Conservation (phyloP, 108 stramenopile species). For the Fragilariopsis cylindrus region DNA sequence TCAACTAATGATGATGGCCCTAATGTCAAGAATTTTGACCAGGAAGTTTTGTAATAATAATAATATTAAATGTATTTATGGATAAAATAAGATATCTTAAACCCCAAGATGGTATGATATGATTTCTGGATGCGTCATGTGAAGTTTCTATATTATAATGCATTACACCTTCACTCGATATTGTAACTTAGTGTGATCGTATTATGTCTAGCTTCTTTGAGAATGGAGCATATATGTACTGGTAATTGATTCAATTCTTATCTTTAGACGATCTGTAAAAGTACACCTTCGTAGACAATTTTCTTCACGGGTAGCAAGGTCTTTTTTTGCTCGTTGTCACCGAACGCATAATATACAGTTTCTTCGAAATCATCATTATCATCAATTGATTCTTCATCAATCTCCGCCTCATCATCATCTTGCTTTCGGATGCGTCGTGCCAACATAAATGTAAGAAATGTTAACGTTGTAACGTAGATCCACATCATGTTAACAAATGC, state of each 20-base stretch:
- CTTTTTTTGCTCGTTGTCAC: constrained; percentile 9
- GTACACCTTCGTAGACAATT: constrained; percentile 37
- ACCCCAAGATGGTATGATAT: too few relatives aligned
- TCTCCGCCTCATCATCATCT: constrained; percentile 37
- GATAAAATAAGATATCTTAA: too few relatives aligned
- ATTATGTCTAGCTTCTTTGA: not conserved
- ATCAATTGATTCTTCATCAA: constrained; percentile 33
- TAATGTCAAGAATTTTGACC: constrained; percentile 8
- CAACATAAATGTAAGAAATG: not conserved
- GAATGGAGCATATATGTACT: not conserved
- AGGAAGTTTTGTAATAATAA: constrained; percentile 13
- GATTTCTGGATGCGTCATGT: too few relatives aligned
- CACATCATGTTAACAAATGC: constrained; percentile 2
- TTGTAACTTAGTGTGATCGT: not conserved
- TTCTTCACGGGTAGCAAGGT: constrained; percentile 12
- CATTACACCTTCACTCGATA: too few relatives aligned
- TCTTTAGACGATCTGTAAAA: constrained; percentile 35
- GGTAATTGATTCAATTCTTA: not conserved
- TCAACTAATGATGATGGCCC: constrained; percentile 23
- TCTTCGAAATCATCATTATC: not conserved
- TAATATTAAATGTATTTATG: too few relatives aligned
- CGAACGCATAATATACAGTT: constrained; percentile 19
- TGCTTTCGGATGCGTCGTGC: constrained; percentile 8
- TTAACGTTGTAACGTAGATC: constrained; percentile 19
- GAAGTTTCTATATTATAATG: too few relatives aligned